Conservation (phyloP, 805 yeast genomes). For the Yamadazyma sp. region DNA sequence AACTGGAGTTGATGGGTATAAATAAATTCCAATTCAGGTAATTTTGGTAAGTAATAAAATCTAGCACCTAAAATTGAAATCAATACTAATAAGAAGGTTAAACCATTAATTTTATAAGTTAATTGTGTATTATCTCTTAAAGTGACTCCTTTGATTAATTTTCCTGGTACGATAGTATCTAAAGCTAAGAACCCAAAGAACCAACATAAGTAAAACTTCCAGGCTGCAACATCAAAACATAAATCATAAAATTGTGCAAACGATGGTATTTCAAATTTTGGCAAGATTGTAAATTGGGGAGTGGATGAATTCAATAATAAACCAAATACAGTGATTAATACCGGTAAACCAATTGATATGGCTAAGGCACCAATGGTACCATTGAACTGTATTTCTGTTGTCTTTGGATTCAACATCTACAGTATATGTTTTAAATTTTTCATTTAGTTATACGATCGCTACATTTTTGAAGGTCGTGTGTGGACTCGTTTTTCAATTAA, state of each 20-base stretch:
- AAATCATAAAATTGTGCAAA: background rate
- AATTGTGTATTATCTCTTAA: slow-evolving; percentile 75
- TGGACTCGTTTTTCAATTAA: no score
- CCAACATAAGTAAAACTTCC: slow-evolving; percentile 74
- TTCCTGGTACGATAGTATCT: slow-evolving; percentile 63
- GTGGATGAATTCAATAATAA: slow-evolving; percentile 54
- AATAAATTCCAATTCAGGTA: slow-evolving; percentile 80
- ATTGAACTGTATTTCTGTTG: slow-evolving; percentile 69
- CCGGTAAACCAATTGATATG: slow-evolving; percentile 66
- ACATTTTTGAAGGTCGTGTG: no score
- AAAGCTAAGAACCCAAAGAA: slow-evolving; percentile 59
- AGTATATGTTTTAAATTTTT: no score
- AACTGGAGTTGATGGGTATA: slow-evolving; percentile 67
- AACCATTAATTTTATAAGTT: slow-evolving; percentile 80
- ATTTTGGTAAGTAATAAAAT: slow-evolving; percentile 33
- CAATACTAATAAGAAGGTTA: slow-evolving; percentile 44
- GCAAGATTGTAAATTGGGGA: background rate
- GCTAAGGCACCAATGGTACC: slow-evolving; percentile 74
- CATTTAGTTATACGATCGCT: no score
- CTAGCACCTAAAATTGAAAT: slow-evolving; percentile 47
- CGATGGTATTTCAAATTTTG: background rate
- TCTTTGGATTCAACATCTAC: slow-evolving; percentile 65
- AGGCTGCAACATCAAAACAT: slow-evolving; percentile 14
- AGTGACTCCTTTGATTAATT: slow-evolving; percentile 56
- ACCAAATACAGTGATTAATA: slow-evolving; percentile 55